Evolutionary conservation across 768 basidiomycete genomes (phyloP).

Genomic region (Kwoniella dejecticola): DNA sequence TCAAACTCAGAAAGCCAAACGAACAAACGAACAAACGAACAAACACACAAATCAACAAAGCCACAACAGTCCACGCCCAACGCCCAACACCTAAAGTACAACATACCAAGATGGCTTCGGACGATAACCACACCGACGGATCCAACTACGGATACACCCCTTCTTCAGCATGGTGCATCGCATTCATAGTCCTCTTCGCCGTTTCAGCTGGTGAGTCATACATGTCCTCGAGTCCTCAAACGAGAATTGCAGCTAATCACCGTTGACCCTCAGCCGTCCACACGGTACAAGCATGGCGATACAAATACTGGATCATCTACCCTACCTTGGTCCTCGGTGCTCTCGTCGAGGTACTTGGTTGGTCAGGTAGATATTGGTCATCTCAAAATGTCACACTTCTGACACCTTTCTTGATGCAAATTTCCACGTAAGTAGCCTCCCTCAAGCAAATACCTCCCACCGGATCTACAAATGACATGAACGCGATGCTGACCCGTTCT

Average conservation of each 20-base stretch:
- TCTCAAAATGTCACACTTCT: constrained; percentile 39
- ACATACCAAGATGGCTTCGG: constrained; percentile 12
- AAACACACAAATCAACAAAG: too few species aligned
- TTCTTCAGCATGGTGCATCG: constrained; percentile 34
- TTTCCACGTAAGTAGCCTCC: constrained; percentile 34
- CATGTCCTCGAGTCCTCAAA: neutral
- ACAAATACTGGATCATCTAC: constrained; percentile 52
- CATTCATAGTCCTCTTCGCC: constrained; percentile 49
- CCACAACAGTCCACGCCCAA: too few species aligned
- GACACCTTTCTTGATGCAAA: constrained; percentile 51
- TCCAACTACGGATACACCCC: constrained; percentile 50
- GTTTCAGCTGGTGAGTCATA: constrained; percentile 34
- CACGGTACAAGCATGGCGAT: constrained; percentile 31
- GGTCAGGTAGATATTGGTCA: constrained; percentile 48
- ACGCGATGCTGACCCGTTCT: too few species aligned
- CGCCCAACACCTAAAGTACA: constrained; percentile 61
- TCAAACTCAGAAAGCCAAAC: too few species aligned
- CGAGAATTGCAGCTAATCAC: neutral
- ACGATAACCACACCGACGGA: constrained; percentile 16
- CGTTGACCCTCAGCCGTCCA: constrained; percentile 6
- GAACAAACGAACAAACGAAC: too few species aligned
- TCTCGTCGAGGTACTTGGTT: constrained; percentile 45
- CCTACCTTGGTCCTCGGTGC: constrained; percentile 50
- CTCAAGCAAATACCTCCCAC: too few species aligned
- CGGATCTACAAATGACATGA: too few species aligned